These are phyloP conservation scores for Coelastrella sp. DNA, from an alignment of 139 green algal species.

Conservation along the genomic window DNA sequence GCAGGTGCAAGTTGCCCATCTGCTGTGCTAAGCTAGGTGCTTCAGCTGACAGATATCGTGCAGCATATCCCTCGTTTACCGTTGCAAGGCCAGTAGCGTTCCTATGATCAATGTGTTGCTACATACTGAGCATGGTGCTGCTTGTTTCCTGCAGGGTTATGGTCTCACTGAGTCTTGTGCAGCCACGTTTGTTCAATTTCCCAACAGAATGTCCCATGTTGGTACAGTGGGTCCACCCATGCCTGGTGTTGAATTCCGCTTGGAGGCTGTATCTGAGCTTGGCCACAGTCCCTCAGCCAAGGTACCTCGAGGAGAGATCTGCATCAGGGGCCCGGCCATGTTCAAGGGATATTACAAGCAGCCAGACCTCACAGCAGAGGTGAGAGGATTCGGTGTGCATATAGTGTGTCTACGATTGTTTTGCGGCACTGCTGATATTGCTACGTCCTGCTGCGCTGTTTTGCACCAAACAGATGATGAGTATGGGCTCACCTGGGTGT, in stretches of 20 bases:
- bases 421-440: no score
- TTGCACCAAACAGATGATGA: no score
- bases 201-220: constrained; percentile 20
- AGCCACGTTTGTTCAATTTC: constrained; percentile 76
- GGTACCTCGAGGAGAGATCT: constrained; percentile 63
- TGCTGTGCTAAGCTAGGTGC: no score
- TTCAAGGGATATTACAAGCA: constrained; percentile 98
- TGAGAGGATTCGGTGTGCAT: not conserved
- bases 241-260: constrained; percentile 58
- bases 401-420: not conserved
- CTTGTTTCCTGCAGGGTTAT: constrained; percentile 91
- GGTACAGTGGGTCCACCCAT: constrained; percentile 82
- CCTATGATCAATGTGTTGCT: no score
- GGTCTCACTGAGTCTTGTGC: constrained; percentile 93
- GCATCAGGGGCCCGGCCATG: constrained; percentile 77
- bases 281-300: constrained; percentile 74
- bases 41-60: no score
- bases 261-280: constrained; percentile 62
- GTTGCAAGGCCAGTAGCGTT: no score
- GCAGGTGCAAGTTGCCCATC: no score
- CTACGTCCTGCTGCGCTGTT: no score
- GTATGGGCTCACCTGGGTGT: no score
- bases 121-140: no score
- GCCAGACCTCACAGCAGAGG: constrained; percentile 50
- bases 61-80: no score